A percentile compares a stretch with the other conserved stretches of the same genome.
These are phyloP conservation scores for Melaleuca quinquenervia DNA, from an alignment of 345 rosid species.

Conservation along the genomic window DNA sequence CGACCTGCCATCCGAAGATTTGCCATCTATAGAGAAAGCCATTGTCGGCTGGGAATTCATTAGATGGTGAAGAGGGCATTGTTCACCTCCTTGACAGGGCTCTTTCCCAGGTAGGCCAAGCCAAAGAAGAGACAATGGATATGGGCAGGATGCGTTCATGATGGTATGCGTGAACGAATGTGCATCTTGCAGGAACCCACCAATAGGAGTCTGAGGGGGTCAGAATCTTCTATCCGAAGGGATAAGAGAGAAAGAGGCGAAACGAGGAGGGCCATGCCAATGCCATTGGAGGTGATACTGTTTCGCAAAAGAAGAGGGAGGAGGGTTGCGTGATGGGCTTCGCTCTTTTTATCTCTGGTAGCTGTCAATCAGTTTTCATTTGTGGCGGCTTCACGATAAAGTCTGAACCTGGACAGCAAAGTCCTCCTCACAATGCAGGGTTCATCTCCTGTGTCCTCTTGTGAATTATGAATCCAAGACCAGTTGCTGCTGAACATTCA, in stretches of 20 bases:
- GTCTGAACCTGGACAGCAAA: neutral
- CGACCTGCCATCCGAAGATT: neutral
- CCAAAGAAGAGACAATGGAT: neutral
- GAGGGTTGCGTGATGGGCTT: neutral
- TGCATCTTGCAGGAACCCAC: neutral
- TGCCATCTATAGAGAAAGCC: neutral
- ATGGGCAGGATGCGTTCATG: neutral
- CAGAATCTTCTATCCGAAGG: neutral
- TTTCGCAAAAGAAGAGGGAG: neutral
- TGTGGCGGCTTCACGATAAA: neutral
- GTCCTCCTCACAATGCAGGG: neutral
- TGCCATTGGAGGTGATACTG: neutral
- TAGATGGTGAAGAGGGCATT: neutral
- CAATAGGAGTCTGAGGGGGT: neutral
- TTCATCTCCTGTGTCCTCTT: neutral
- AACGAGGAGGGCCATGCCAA: neutral
- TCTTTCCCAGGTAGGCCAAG: neutral
- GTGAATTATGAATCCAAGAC: neutral
- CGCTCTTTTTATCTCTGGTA: neutral
- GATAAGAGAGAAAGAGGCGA: neutral
- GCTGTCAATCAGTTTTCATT: neutral
- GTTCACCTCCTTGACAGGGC: neutral
- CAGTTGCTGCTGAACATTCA: neutral
- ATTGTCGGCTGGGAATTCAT: neutral
- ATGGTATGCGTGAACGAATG: neutral